Evolutionary conservation across 306 rosid species (phyloP).

Genomic region (Carpinus viminea): DNA sequence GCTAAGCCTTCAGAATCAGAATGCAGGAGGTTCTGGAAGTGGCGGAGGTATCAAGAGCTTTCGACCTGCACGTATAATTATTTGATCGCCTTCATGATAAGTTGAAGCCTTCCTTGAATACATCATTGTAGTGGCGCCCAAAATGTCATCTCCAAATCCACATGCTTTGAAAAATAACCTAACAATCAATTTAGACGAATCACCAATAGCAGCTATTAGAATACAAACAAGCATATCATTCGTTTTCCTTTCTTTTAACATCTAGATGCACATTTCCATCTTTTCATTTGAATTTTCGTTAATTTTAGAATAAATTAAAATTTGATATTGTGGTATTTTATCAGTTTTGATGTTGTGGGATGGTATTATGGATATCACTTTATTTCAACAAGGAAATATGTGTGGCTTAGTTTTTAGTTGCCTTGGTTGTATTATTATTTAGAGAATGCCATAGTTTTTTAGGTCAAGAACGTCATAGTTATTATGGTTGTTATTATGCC

Average conservation of each 20-base stretch:
- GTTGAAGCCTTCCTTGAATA: slow-evolving; percentile 48
- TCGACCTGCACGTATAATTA: slow-evolving; percentile 42
- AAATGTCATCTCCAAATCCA: slow-evolving; percentile 75
- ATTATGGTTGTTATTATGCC: too few species aligned
- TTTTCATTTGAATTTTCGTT: background rate
- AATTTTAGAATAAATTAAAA: too few species aligned
- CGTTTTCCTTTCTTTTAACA: background rate
- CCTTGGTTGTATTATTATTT: too few species aligned
- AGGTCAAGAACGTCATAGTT: too few species aligned
- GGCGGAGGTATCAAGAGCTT: slow-evolving; percentile 58
- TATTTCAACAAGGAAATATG: too few species aligned
- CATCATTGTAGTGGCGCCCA: slow-evolving; percentile 79
- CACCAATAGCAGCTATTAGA: background rate
- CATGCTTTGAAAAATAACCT: slow-evolving; percentile 80
- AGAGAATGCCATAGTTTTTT: too few species aligned
- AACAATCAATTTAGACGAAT: slow-evolving; percentile 12
- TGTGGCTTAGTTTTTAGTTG: too few species aligned
- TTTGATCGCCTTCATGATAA: slow-evolving; percentile 39
- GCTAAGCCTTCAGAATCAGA: slow-evolving; percentile 15
- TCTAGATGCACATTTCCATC: background rate
- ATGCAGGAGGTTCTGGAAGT: slow-evolving; percentile 25
- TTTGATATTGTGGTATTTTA: too few species aligned
- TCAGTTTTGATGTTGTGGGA: too few species aligned
- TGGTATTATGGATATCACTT: too few species aligned
- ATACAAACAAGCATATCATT: background rate